phyloP scores from a whole-genome alignment of 2,329 filamentous ascomycete genomes.

The Talaromyces sp. region DNA sequence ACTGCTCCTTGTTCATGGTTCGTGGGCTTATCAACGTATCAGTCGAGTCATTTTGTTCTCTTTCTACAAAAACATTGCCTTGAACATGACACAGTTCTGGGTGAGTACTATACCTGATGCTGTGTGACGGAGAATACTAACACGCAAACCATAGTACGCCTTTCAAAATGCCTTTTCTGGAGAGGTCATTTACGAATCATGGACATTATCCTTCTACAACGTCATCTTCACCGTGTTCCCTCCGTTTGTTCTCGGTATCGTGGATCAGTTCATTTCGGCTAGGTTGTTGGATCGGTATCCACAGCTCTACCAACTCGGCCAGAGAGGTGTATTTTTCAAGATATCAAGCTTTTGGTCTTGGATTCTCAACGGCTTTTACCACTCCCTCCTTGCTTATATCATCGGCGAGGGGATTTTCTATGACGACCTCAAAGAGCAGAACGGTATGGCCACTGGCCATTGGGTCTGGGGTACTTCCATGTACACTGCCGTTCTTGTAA shows the following conservation, averaged over 20 bases:
- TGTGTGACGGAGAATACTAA: slow-evolving; percentile 11
- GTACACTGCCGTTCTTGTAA: slow-evolving; percentile 89
- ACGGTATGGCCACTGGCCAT: slow-evolving; percentile 81
- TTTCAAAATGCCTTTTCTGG: slow-evolving; percentile 99
- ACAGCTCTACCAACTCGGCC: slow-evolving; percentile 88
- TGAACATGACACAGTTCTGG: slow-evolving; percentile 99
- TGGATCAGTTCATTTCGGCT: slow-evolving; percentile 96
- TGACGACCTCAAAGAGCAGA: slow-evolving; percentile 68
- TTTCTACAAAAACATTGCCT: slow-evolving; percentile 98
- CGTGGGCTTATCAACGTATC: slow-evolving; percentile 96
- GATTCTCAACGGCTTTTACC: slow-evolving; percentile 92
- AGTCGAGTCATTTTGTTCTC: slow-evolving; percentile 97
- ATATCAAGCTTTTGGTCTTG: slow-evolving; percentile 88
- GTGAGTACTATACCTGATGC: slow-evolving; percentile 47
- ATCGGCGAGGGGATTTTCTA: slow-evolving; percentile 76
- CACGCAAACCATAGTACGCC: slow-evolving; percentile 60
- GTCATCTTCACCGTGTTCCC: slow-evolving; percentile 95
- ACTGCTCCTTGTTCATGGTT: slow-evolving; percentile 86
- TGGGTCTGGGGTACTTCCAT: slow-evolving; percentile 98
- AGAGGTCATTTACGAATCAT: slow-evolving; percentile 97
- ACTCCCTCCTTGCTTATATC: slow-evolving; percentile 89
- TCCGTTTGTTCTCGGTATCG: slow-evolving; percentile 88
- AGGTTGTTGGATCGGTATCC: slow-evolving; percentile 91
- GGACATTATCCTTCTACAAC: slow-evolving; percentile 99
- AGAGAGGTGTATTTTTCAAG: slow-evolving; percentile 89